Evolutionary conservation across 2,329 filamentous ascomycete species (phyloP), one percentile per base, ranked within the genome.

Genomic region (Aspergillus calidoustus): DNA sequence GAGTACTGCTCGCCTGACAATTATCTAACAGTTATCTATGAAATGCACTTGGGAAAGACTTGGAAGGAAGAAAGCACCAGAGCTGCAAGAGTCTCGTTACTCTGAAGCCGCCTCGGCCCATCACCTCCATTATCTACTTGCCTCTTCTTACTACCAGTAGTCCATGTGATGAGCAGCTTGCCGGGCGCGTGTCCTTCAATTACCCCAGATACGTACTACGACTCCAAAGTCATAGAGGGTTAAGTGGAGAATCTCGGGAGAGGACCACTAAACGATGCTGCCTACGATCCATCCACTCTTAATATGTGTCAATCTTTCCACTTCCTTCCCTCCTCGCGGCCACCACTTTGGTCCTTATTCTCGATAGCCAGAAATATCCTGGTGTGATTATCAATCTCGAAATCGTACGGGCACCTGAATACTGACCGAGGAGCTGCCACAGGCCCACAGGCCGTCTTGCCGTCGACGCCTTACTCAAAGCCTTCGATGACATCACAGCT

Each of bases 1-100:
- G 43, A 56, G 54, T 48, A 56, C 44, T 28, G 47, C 34, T 34
- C n/a, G 53, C 30, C 47, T 41, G 44, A 23, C 8, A n/a, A 25
- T 22, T 47, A 41, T 41, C 34, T 41, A 11, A 41, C 8, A 11
- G 34, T 41, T 41, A 15, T 38, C 34, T 41, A 41, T 13, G 15
- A 41, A 41, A 41, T 41, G 34, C 34, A 15, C 34, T 13, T 41
- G 19, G 19, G 19, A 15, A 15, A 41, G 13, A 41, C 34, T 28
- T 28, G 25, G 25, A 28, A 28, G 25, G 6, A 28, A 15, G 34
- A 13, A 41, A 19, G 19, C 11, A 28, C 34, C 34, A 41, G 34
- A 41, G 9, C 19, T 19, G 19, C 7, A 11, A 38, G 34, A 15
- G 9, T 41, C 11, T 15, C 4, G 34, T 41, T 11, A 41, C 34